These are phyloP conservation scores for Grifola frondosa DNA, from an alignment of 1,284 basidiomycete species.

Conservation along the genomic window DNA sequence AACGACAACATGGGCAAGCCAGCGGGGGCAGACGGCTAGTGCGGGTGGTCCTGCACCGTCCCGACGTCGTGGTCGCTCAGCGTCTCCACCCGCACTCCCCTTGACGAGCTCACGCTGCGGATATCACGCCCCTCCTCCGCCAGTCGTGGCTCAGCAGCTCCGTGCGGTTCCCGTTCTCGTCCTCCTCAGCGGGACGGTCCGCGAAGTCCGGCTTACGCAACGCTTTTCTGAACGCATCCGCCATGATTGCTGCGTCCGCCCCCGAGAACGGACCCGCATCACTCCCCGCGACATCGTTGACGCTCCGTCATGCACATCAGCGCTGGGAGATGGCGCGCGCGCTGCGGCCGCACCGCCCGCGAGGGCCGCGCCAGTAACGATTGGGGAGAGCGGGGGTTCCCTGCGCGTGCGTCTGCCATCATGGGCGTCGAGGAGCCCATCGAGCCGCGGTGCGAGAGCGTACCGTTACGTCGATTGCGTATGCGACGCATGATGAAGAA, in stretches of 20 bases:
- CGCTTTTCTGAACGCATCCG: constrained; percentile 81
- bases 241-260: constrained; percentile 85
- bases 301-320: constrained; percentile 59
- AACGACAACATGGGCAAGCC: constrained; percentile 1
- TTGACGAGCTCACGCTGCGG: constrained; percentile 72
- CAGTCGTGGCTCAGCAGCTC: constrained; percentile 62
- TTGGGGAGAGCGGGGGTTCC: constrained; percentile 51
- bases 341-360: constrained; percentile 35
- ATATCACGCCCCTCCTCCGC: constrained; percentile 83
- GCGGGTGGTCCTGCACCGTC: constrained; percentile 45
- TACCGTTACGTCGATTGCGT: constrained; percentile 47
- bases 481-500: constrained; percentile 72
- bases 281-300: constrained; percentile 63
- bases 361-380: constrained; percentile 33
- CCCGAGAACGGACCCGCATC: constrained; percentile 71
- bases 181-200: constrained; percentile 64
- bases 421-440: constrained; percentile 79
- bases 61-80: constrained; percentile 58
- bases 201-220: constrained; percentile 83
- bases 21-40: constrained; percentile 25
- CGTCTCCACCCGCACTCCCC: constrained; percentile 75
- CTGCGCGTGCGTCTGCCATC: constrained; percentile 57
- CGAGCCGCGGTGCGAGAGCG: constrained; percentile 61
- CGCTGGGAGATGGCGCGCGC: constrained; percentile 41
- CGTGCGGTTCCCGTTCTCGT: constrained; percentile 49